Percentiles rank a stretch among this genome's conserved stretches.
Evolutionary conservation across 805 yeast genomes (phyloP).

Genomic region (Naumovozyma dairenensis): DNA sequence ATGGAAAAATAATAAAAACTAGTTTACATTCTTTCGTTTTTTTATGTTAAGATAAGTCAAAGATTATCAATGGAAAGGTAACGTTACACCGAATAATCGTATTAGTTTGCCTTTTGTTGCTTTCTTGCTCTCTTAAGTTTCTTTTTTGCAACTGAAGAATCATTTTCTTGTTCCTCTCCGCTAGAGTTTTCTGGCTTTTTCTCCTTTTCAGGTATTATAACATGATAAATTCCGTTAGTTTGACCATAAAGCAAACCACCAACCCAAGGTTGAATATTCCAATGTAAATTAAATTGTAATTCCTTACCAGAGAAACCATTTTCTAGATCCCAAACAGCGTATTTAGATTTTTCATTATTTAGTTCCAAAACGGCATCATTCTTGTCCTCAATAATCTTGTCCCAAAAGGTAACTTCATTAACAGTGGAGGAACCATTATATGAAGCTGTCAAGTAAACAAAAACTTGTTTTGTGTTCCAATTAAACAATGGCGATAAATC

Average conservation of each 20-base stretch:
- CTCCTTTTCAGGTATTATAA: constrained; percentile 1
- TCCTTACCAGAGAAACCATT: constrained; percentile 47
- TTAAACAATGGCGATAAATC: constrained; percentile 77
- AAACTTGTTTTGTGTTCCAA: constrained; percentile 97
- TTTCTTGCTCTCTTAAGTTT: background rate
- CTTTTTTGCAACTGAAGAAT: background rate
- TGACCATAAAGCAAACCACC: constrained; percentile 73
- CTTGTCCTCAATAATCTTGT: constrained; percentile 54
- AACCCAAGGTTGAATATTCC: constrained; percentile 88
- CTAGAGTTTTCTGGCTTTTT: constrained; percentile 1
- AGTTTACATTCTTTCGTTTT: too few relatives aligned
- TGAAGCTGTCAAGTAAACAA: constrained; percentile 81
- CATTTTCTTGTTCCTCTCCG: background rate
- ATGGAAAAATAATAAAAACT: too few relatives aligned
- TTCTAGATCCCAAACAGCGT: constrained; percentile 80
- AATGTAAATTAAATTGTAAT: constrained; percentile 62
- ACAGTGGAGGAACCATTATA: constrained; percentile 43
- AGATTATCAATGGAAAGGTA: too few relatives aligned
- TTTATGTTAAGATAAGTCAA: too few relatives aligned
- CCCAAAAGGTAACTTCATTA: constrained; percentile 84
- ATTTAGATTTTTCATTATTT: constrained; percentile 51
- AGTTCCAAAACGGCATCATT: constrained; percentile 51
- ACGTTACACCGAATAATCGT: too few relatives aligned
- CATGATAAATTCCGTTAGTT: constrained; percentile 27
- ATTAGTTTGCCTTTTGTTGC: background rate